phyloP scores from a whole-genome alignment of 2,329 filamentous ascomycete species.

The Venturia oleaginea region DNA sequence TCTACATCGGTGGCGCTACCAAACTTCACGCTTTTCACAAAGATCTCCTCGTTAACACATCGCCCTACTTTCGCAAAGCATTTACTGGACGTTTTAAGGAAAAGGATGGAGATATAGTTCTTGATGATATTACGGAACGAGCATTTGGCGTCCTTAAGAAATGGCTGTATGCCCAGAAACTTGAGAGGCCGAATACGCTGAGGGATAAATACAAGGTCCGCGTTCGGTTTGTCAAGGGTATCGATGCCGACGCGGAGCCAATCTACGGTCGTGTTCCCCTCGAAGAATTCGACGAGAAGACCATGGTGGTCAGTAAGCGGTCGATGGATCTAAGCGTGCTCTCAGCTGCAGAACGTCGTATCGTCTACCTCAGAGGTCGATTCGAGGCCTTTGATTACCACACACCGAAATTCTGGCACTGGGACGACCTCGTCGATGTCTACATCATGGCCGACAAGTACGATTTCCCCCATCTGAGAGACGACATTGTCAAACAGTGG shows the following conservation, averaged over 20 bases:
- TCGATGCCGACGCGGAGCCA: not conserved
- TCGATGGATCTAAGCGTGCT: not conserved
- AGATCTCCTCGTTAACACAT: slow-evolving; percentile 8
- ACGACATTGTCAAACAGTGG: not conserved
- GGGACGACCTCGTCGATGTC: not conserved
- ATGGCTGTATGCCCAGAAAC: not conserved
- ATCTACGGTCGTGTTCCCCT: not conserved
- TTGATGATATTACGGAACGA: slow-evolving; percentile 1
- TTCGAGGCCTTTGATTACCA: not conserved
- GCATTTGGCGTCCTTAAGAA: not conserved
- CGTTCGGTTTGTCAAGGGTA: not conserved
- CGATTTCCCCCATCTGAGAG: not conserved
- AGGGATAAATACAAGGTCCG: not conserved
- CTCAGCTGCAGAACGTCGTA: not conserved
- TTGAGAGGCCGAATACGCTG: not conserved
- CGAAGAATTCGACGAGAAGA: not conserved
- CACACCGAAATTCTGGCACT: not conserved
- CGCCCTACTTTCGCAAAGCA: slow-evolving; percentile 9
- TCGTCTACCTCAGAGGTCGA: not conserved
- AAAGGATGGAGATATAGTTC: not conserved
- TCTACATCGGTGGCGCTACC: not conserved
- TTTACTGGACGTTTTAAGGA: slow-evolving; percentile 11
- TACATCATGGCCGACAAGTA: not conserved
- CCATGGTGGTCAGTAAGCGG: not conserved
- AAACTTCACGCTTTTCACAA: slow-evolving; percentile 4